phyloP scores from a whole-genome alignment of 148 eudicot genomes.

The Fagopyrum esculentum region DNA sequence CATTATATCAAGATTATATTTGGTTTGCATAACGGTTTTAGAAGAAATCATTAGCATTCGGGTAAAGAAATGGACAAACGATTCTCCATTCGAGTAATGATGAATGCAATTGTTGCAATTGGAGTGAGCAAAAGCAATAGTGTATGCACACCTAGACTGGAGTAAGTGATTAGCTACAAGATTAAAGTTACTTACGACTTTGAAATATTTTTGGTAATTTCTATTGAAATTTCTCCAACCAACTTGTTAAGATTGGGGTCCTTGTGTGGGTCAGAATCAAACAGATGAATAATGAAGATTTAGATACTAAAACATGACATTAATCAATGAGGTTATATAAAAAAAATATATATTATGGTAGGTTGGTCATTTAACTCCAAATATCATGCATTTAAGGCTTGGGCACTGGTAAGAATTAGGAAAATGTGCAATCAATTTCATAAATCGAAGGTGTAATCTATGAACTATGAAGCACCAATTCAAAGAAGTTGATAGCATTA shows the following conservation, averaged over 20 bases:
- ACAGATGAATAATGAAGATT: not conserved
- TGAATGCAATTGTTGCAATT: no score
- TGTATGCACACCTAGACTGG: no score
- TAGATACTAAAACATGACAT: not conserved
- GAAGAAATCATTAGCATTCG: not conserved
- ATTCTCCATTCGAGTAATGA: no score
- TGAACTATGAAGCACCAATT: conserved; percentile 1
- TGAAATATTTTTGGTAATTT: conserved; percentile 29
- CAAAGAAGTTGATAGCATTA: not conserved
- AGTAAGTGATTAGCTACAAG: not conserved
- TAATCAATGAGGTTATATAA: not conserved
- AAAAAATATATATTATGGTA: no score
- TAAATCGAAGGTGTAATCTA: not conserved
- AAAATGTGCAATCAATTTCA: not conserved
- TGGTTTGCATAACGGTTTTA: not conserved
- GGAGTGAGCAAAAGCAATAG: no score
- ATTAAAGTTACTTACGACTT: conserved; percentile 39
- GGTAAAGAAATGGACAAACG: no score
- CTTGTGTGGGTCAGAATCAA: conserved; percentile 26
- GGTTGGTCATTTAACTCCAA: not conserved
- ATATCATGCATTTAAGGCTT: conserved; percentile 14
- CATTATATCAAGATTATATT: not conserved
- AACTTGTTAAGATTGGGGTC: conserved; percentile 65
- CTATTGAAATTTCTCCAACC: conserved; percentile 44
- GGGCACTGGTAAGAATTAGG: conserved; percentile 4